These are phyloP conservation scores for Thalassia testudinum DNA, from an alignment of 116 monocot species.

Conservation along the genomic window DNA sequence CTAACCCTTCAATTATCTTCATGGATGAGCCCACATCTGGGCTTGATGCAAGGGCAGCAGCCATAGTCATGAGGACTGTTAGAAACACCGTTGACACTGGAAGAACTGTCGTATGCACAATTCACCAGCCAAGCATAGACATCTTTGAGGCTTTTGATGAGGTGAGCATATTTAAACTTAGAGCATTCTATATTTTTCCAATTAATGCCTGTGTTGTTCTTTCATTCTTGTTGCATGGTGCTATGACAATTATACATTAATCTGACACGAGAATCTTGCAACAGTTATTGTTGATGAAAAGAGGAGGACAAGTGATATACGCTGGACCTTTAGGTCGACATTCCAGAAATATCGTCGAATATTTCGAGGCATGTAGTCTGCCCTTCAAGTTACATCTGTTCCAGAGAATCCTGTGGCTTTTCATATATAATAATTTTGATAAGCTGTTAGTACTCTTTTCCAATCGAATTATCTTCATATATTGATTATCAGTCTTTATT, in stretches of 20 bases:
- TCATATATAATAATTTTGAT: no score
- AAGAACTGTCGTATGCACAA: constrained; percentile 12
- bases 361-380: constrained; percentile 89
- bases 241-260: background rate
- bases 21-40: constrained; percentile 14
- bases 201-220: background rate
- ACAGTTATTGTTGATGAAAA: constrained; percentile 56
- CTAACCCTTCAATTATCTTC: constrained; percentile 14
- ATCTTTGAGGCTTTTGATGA: constrained; percentile 17
- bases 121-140: constrained; percentile 15
- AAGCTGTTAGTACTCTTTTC: no score
- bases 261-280: background rate
- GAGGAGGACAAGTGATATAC: constrained; percentile 74
- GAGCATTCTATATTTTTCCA: background rate
- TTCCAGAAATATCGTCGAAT: constrained; percentile 47
- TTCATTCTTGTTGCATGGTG: background rate
- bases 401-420: no score
- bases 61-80: constrained; percentile 11
- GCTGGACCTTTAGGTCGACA: constrained; percentile 45
- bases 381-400: no score
- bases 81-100: constrained; percentile 11
- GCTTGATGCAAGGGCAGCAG: constrained; percentile 13
- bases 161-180: background rate
- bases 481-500: background rate
- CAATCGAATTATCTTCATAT: background rate